Evolutionary conservation across 1,139 yeast species (phyloP).

Genomic region (Meyerozyma guilliermondii): DNA sequence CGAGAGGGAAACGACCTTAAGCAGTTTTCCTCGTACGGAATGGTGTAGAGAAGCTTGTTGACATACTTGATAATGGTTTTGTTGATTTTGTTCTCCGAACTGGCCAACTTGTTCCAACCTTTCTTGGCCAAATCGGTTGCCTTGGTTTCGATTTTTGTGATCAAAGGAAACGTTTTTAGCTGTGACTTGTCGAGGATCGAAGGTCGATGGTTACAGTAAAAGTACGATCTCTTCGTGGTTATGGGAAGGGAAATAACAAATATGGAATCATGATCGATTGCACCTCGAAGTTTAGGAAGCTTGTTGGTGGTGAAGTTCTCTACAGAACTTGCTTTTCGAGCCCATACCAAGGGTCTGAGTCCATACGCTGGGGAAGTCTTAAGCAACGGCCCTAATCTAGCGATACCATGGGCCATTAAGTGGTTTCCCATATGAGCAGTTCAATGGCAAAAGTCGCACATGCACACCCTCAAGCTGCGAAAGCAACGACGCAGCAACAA

Average conservation of each 20-base stretch:
- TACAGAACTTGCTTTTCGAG: background rate
- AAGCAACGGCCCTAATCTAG: background rate
- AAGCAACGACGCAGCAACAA: background rate
- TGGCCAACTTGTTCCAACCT: slow-evolving; percentile 43
- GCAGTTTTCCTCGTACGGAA: slow-evolving; percentile 51
- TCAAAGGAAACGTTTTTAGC: slow-evolving; percentile 23
- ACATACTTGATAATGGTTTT: slow-evolving; percentile 32
- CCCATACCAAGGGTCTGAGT: background rate
- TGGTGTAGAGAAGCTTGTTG: slow-evolving; percentile 32
- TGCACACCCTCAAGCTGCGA: background rate
- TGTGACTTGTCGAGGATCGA: slow-evolving; percentile 23
- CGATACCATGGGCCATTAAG: background rate
- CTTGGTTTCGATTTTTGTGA: slow-evolving; percentile 35
- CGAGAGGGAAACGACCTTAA: slow-evolving; percentile 49
- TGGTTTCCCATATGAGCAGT: background rate
- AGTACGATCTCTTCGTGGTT: slow-evolving; percentile 48
- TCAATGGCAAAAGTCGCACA: background rate
- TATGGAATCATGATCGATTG: slow-evolving; percentile 22
- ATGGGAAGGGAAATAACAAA: slow-evolving; percentile 58
- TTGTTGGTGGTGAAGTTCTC: background rate
- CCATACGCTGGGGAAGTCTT: background rate
- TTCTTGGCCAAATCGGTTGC: slow-evolving; percentile 31
- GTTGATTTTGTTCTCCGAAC: slow-evolving; percentile 35
- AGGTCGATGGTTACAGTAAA: slow-evolving; percentile 56
- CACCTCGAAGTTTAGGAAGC: background rate